phyloP scores from a whole-genome alignment of 345 rosid species.

The Lagerstroemia speciosa region DNA sequence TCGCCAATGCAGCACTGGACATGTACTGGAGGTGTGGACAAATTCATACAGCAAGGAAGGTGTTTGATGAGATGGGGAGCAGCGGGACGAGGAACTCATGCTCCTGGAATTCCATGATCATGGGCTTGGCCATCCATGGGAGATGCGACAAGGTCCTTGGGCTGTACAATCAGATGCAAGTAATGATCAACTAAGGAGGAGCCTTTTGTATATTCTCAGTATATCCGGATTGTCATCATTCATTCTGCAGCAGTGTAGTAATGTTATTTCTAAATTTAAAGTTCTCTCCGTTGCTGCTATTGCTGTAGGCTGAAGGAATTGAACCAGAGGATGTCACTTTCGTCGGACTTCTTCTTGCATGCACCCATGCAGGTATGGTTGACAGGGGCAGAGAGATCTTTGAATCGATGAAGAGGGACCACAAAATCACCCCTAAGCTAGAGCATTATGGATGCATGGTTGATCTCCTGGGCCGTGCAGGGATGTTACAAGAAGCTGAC shows the following conservation, averaged over 20 bases:
- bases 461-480: constrained; percentile 79
- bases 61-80: constrained; percentile 50
- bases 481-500: constrained; percentile 55
- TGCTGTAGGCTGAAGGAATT: constrained; percentile 5
- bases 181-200: constrained; percentile 16
- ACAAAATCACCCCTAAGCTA: constrained; percentile 41
- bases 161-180: constrained; percentile 59
- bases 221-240: not conserved
- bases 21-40: constrained; percentile 71
- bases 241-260: not conserved
- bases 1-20: constrained; percentile 55
- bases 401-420: constrained; percentile 38
- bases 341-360: constrained; percentile 69
- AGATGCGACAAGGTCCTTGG: constrained; percentile 44
- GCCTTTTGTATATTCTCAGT: not conserved
- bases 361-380: constrained; percentile 76
- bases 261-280: not conserved
- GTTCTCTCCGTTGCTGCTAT: not conserved
- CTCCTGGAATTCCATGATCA: constrained; percentile 87
- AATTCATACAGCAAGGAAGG: constrained; percentile 38
- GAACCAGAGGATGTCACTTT: constrained; percentile 66
- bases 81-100: constrained; percentile 50
- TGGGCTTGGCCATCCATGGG: constrained; percentile 68
- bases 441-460: constrained; percentile 87
- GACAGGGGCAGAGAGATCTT: constrained; percentile 39